Base-by-base conservation (phyloP, 257 asterid species). In the Fraxinus cuspidata region DNA sequence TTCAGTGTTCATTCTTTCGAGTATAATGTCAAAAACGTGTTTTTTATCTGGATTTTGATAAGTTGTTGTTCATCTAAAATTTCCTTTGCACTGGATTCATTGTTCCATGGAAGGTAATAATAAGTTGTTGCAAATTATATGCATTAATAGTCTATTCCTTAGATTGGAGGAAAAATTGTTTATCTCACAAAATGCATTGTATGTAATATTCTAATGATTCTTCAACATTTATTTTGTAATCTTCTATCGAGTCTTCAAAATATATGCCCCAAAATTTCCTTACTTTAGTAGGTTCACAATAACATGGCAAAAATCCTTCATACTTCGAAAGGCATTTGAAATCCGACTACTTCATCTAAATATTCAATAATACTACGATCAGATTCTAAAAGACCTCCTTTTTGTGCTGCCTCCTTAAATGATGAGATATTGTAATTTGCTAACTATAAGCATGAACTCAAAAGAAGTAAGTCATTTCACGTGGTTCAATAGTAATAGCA, bases 341-440 rank as follows among this genome's bases (percentile, higher is more conserved):
- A 76, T 4, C 76, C 40, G 1, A 51, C 7, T 1, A 31, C 79
- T 19, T 83, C 56, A 15, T 49, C 29, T 13, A 78, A 19, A 66
- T 60, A 70, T 47, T 82, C 47, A 31, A 27, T 31, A 10, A 51
- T 63, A 9, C 75, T 79, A 2, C 32, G 4, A 65, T 79, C 63
- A 1, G 60, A 82, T 74, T 78, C 77, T 16, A 78, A 11, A 13
- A 82, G 64, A 2, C 84, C 77, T 29, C 74, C 67, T 66, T 60
- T 68, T 71, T 72, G 35, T 7, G 81, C 10, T 0, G 81, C 63
- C 21, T 76, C 73, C n/a, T 79, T 75, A 53, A 70, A 82, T n/a
- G 40, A 32, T 2, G 9, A 25, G 31, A 32, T 28, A 70, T 0
- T 0, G 1, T 16, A n/a, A 27, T 10, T 47, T 19, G 5, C 37